phyloP scores from a whole-genome alignment of 805 yeast species.

The Cyberlindnera veronae region DNA sequence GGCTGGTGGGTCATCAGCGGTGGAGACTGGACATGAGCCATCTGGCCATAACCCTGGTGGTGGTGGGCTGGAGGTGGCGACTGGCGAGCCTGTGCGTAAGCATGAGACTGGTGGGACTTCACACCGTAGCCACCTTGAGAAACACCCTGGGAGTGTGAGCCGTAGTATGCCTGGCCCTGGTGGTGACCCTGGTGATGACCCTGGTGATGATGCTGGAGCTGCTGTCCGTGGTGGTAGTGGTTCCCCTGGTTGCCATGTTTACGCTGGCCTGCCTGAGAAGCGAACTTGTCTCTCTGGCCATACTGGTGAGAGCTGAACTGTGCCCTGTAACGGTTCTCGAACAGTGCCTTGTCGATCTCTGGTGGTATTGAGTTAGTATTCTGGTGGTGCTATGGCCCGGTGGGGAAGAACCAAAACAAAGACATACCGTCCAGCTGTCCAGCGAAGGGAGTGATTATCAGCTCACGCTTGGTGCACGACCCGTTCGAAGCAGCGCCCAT shows the following conservation, averaged over 20 bases:
- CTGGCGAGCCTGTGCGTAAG: neutral
- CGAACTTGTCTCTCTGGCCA: conserved; percentile 5
- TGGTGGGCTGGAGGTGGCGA: conserved; percentile 4
- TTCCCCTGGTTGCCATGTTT: too few species aligned
- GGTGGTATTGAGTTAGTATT: conserved; percentile 8
- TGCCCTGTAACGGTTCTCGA: conserved; percentile 24
- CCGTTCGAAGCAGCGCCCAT: conserved; percentile 4
- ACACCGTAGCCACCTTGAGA: neutral
- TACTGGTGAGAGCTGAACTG: conserved; percentile 10
- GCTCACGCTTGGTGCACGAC: conserved; percentile 13
- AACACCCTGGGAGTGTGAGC: neutral
- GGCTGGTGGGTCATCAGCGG: conserved; percentile 2
- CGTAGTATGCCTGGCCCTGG: neutral
- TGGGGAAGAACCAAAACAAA: neutral
- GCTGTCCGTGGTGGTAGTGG: too few species aligned
- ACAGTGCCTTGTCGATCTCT: conserved; percentile 26
- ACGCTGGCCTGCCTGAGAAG: conserved; percentile 1
- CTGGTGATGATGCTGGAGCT: neutral
- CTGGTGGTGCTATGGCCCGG: neutral
- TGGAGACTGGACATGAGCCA: neutral
- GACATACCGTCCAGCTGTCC: conserved; percentile 20
- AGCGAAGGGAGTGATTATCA: conserved; percentile 13
- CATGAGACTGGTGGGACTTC: conserved; percentile 2
- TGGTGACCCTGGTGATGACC: neutral
- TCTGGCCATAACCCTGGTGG: conserved; percentile 3